Percentiles rank a stretch among this genome's conserved stretches.
These are phyloP conservation scores for Xylariaceae sp. DNA, from an alignment of 2,329 filamentous ascomycete species.

Conservation along the genomic window DNA sequence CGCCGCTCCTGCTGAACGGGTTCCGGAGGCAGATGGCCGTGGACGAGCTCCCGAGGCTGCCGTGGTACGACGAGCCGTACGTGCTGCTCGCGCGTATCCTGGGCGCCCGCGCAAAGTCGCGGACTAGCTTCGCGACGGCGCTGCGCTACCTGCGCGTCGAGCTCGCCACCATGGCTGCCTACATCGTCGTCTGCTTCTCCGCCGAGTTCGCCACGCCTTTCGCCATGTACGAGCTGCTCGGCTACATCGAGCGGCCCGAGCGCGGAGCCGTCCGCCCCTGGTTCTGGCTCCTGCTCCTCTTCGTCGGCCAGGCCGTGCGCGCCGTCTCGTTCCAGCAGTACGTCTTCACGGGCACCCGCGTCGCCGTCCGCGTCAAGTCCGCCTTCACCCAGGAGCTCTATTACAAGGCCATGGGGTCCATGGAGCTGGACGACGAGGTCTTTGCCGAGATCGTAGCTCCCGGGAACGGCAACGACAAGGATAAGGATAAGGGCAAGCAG, in stretches of 20 bases:
- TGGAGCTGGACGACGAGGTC: slow-evolving; percentile 52
- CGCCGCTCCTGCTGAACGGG: slow-evolving; percentile 44
- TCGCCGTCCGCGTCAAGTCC: slow-evolving; percentile 51
- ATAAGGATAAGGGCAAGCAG: too few species aligned
- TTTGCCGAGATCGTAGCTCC: slow-evolving; percentile 33
- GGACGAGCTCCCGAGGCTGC: slow-evolving; percentile 42
- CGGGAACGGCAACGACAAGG: slow-evolving; percentile 22
- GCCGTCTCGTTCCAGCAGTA: slow-evolving; percentile 52
- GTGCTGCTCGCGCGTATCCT: slow-evolving; percentile 41
- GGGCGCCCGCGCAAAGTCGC: slow-evolving; percentile 37
- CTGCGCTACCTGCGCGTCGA: slow-evolving; percentile 39
- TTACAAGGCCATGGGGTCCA: slow-evolving; percentile 48
- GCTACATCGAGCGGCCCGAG: slow-evolving; percentile 44
- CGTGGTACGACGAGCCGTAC: slow-evolving; percentile 51
- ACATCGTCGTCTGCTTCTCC: slow-evolving; percentile 33
- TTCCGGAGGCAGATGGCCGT: slow-evolving; percentile 40
- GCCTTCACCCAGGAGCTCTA: slow-evolving; percentile 55
- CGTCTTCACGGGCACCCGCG: slow-evolving; percentile 51
- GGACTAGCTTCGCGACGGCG: slow-evolving; percentile 41
- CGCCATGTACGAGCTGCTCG: slow-evolving; percentile 48
- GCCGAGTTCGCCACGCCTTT: slow-evolving; percentile 49
- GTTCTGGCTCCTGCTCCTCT: slow-evolving; percentile 50
- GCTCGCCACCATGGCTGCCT: slow-evolving; percentile 41
- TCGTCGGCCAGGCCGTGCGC: slow-evolving; percentile 43
- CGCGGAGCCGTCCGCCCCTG: slow-evolving; percentile 42